Conservation (phyloP, 768 basidiomycete genomes). For the Ramaria rubella region DNA sequence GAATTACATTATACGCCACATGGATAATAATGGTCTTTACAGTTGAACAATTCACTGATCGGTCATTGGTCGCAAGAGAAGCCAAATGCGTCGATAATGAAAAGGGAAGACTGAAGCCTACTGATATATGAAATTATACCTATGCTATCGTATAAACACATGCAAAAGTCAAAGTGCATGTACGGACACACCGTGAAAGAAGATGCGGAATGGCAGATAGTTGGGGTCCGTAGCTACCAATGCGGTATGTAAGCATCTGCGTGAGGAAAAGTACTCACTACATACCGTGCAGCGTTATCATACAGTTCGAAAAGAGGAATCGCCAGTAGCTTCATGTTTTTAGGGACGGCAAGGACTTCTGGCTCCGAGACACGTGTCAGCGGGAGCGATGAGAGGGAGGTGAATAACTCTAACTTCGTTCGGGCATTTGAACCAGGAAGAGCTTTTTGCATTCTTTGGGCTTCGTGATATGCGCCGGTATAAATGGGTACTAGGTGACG, state of each 20-base stretch:
- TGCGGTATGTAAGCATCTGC: neutral
- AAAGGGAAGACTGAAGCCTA: constrained; percentile 22
- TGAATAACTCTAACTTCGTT: constrained; percentile 59
- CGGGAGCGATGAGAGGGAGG: neutral
- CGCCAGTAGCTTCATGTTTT: constrained; percentile 97
- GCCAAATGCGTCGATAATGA: neutral
- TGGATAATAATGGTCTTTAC: too few relatives aligned
- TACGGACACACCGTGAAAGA: constrained; percentile 59
- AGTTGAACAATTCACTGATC: too few relatives aligned
- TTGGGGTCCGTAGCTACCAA: constrained; percentile 79
- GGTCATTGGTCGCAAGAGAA: too few relatives aligned
- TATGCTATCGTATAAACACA: constrained; percentile 11
- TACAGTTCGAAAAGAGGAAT: constrained; percentile 96
- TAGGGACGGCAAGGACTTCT: constrained; percentile 96
- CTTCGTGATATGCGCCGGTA: constrained; percentile 93
- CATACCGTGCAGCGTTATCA: constrained; percentile 86
- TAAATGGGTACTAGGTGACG: constrained; percentile 71
- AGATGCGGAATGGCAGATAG: constrained; percentile 91
- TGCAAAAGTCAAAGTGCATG: neutral
- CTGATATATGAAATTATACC: constrained; percentile 73
- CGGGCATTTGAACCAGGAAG: constrained; percentile 93
- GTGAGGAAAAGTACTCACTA: too few relatives aligned
- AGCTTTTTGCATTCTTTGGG: constrained; percentile 98
- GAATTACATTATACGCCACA: too few relatives aligned
- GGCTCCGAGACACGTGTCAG: constrained; percentile 10